Evolutionary conservation across 352 stramenopile genomes (phyloP), one percentile per base, ranked within the genome.

Genomic region (Phytopythium oedochilum): DNA sequence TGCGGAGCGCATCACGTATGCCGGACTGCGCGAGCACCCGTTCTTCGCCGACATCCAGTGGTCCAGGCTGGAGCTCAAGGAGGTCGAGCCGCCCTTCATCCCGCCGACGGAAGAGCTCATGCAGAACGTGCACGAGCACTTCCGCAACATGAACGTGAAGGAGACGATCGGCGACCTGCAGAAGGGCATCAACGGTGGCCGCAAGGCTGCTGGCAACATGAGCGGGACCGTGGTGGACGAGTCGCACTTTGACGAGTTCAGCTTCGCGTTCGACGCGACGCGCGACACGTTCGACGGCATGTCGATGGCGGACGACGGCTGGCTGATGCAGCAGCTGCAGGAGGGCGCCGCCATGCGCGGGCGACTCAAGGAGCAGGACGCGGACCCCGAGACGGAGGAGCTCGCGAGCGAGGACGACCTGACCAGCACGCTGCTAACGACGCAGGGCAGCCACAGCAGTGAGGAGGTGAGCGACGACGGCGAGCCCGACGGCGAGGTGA

Each of bases 101-200:
- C 85, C 85, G 17, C 77, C 82, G 25, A 83, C 82, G 3, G 68
- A 91, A 44, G 75, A 95, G 46, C 50, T 93, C 17, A 93, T 95
- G 84, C 78, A 89, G 44, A 92, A 95, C 57, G 85, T 95, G 40
- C 83, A 92, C 61, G 82, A 90, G 46, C 85, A 95, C 40, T 95
- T 95, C 68, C 75, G 75, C 38, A 93, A 93, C 68, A 95, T 95
- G 85, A 93, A 92, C 29, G 76, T 95, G 29, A 78, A 87, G 47
- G 83, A 89, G 59, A 85, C 83, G 42, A 86, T 93, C 18, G 83
- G 79, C 38, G 78, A 91, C 38, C 62, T 67, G 43, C 73, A 70
- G 47, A 80, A 92, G 64, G 64, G 65, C 54, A 59, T 84, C 38
- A 83, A 82, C 42, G 74, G 81, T 39, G 74, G 81, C 42, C 80